phyloP scores from a whole-genome alignment of 1,139 yeast species.

The Casaregolazyma suthepensis region DNA sequence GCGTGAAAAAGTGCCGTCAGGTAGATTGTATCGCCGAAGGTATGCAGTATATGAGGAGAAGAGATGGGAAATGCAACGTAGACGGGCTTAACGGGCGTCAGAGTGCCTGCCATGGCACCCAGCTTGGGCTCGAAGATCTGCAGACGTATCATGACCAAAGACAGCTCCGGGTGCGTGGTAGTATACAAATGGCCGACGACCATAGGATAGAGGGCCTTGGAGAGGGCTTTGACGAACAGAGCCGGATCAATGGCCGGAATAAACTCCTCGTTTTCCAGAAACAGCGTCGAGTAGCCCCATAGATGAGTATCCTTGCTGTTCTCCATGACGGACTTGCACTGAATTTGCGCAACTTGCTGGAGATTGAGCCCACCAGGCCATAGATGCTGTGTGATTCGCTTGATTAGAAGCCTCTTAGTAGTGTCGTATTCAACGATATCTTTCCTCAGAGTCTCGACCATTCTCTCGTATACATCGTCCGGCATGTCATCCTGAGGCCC shows the following conservation, averaged over 20 bases:
- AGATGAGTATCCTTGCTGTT: slow-evolving; percentile 25
- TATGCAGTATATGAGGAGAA: slow-evolving; percentile 61
- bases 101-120: slow-evolving; percentile 27
- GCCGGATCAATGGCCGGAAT: slow-evolving; percentile 36
- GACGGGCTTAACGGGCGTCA: slow-evolving; percentile 52
- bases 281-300: slow-evolving; percentile 58
- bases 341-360: slow-evolving; percentile 66
- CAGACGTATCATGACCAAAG: slow-evolving; percentile 54
- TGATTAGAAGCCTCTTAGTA: not conserved
- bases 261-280: slow-evolving; percentile 24
- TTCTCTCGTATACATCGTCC: not conserved
- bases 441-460: not conserved
- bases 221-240: slow-evolving; percentile 43
- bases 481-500: slow-evolving; percentile 1
- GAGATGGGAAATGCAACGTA: slow-evolving; percentile 63
- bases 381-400: slow-evolving; percentile 33
- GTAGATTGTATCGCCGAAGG: slow-evolving; percentile 42
- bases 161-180: slow-evolving; percentile 59
- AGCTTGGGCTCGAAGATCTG: slow-evolving; percentile 54
- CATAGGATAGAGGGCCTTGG: slow-evolving; percentile 38
- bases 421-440: not conserved
- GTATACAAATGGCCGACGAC: slow-evolving; percentile 51
- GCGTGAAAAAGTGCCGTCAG: slow-evolving; percentile 54
- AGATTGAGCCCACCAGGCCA: slow-evolving; percentile 64
- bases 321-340: slow-evolving; percentile 40